These are phyloP conservation scores for Penicillium egyptiacum DNA, from an alignment of 495 filamentous ascomycete genomes.

Conservation along the genomic window DNA sequence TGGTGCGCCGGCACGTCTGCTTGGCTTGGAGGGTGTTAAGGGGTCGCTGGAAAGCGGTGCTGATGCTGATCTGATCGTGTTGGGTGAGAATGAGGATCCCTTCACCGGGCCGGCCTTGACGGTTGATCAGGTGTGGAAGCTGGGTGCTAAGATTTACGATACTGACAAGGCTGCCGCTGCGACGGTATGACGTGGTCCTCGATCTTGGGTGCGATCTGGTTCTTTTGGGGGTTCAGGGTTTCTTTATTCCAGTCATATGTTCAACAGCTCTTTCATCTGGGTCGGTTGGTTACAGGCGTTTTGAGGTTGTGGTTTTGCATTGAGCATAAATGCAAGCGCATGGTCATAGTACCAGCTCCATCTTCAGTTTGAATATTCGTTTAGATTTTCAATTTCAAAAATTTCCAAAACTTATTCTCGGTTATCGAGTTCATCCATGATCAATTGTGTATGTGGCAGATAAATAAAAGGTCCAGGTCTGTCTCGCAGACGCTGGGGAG, in stretches of 20 bases:
- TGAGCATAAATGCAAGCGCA: conserved; percentile 1
- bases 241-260: conserved; percentile 1
- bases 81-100: conserved; percentile 54
- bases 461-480: conserved; percentile 9
- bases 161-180: conserved; percentile 25
- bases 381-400: background rate
- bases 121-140: conserved; percentile 78
- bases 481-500: conserved; percentile 12
- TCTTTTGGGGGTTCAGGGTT: conserved; percentile 7
- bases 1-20: conserved; percentile 68
- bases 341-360: background rate
- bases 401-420: background rate
- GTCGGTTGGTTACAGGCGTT: conserved; percentile 5
- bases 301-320: conserved; percentile 6
- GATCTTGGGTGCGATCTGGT: background rate
- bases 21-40: conserved; percentile 66
- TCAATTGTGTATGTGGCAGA: background rate
- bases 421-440: background rate
- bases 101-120: conserved; percentile 49
- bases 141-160: conserved; percentile 57
- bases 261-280: conserved; percentile 1
- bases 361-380: background rate
- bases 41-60: conserved; percentile 65
- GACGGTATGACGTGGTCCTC: conserved; percentile 8
- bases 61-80: conserved; percentile 77